These are phyloP conservation scores for Entomortierella beljakovae DNA, from an alignment of 192 early-diverging fungal species.

Conservation along the genomic window DNA sequence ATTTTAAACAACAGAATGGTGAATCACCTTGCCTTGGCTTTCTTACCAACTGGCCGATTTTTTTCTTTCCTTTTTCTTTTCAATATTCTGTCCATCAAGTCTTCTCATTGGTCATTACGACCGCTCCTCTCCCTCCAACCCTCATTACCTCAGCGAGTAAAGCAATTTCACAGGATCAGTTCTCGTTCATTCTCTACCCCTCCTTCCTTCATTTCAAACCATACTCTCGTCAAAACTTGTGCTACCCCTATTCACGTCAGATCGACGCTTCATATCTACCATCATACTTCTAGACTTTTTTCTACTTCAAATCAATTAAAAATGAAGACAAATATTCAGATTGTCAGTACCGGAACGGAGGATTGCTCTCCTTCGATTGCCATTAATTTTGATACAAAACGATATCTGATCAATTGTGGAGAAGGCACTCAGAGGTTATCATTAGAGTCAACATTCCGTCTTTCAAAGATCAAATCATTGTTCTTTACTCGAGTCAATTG, in stretches of 20 bases:
- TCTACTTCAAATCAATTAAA: slow-evolving; percentile 30
- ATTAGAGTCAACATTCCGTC: slow-evolving; percentile 78
- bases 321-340: slow-evolving; percentile 66
- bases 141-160: not conserved
- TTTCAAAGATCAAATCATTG: slow-evolving; percentile 79
- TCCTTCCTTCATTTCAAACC: not conserved
- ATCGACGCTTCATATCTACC: not conserved
- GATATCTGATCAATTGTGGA: slow-evolving; percentile 94
- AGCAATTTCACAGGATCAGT: not conserved
- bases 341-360: slow-evolving; percentile 59
- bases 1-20: no score
- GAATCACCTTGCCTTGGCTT: not conserved
- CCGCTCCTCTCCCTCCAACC: slow-evolving; percentile 8
- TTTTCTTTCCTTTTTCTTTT: slow-evolving; percentile 3
- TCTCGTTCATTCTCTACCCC: not conserved
- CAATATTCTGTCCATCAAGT: slow-evolving; percentile 41
- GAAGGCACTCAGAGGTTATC: slow-evolving; percentile 92
- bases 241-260: not conserved
- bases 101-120: slow-evolving; percentile 31
- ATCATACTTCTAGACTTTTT: slow-evolving; percentile 20
- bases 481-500: slow-evolving; percentile 89
- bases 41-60: not conserved
- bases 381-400: slow-evolving; percentile 76
- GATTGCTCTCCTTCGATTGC: slow-evolving; percentile 76
- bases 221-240: not conserved